phyloP scores from a whole-genome alignment of 805 yeast species.

The Candida germanica region DNA sequence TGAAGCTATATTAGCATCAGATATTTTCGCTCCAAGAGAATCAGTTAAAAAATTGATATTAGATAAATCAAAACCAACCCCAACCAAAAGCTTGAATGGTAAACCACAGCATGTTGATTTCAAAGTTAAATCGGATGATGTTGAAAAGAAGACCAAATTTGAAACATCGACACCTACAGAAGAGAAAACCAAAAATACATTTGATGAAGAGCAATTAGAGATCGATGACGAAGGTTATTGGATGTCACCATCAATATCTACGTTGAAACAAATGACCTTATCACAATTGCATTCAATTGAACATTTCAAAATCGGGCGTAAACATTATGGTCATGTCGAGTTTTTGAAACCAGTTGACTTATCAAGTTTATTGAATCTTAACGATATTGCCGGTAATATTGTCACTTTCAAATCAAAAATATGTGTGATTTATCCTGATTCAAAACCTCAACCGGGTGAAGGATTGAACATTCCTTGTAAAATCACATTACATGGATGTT shows the following conservation, averaged over 20 bases:
- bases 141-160: constrained; percentile 21
- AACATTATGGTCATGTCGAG: constrained; percentile 71
- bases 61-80: constrained; percentile 34
- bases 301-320: constrained; percentile 74
- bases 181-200: constrained; percentile 9
- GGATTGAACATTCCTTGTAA: constrained; percentile 79
- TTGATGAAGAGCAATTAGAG: constrained; percentile 19
- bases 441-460: constrained; percentile 66
- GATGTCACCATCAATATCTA: constrained; percentile 73
- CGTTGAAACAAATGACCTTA: constrained; percentile 56
- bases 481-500: constrained; percentile 75
- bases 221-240: constrained; percentile 77
- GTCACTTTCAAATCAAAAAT: constrained; percentile 58
- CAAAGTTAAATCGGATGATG: constrained; percentile 40
- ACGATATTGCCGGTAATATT: constrained; percentile 60
- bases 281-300: constrained; percentile 61
- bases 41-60: constrained; percentile 54
- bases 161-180: constrained; percentile 15
- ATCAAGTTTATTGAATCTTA: constrained; percentile 52
- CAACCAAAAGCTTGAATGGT: not conserved
- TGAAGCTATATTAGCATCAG: constrained; percentile 66
- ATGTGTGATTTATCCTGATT: constrained; percentile 73
- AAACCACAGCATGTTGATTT: constrained; percentile 19
- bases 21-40: constrained; percentile 62
- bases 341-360: constrained; percentile 83